These are phyloP conservation scores for Artemisia argyi DNA, from an alignment of 129 eudicot genomes.

Conservation along the genomic window DNA sequence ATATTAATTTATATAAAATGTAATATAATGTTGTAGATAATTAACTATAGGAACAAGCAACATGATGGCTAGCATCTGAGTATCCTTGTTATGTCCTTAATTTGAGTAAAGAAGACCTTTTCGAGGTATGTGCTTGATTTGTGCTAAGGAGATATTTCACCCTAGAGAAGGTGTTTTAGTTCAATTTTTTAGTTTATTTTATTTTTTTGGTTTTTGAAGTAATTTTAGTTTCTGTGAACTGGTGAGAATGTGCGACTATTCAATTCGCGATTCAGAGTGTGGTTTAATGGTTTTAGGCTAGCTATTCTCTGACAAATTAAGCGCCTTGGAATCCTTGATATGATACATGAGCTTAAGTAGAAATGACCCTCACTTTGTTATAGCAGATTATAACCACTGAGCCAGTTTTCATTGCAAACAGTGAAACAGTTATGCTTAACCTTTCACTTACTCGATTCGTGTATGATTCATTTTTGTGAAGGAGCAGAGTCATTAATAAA, in stretches of 20 bases:
- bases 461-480: conserved; percentile 26
- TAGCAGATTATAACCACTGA: neutral
- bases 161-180: too few relatives aligned
- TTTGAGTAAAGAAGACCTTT: too few relatives aligned
- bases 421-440: neutral
- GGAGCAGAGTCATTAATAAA: conserved; percentile 52
- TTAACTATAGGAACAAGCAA: too few relatives aligned
- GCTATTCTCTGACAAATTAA: neutral
- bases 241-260: neutral
- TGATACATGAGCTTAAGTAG: neutral
- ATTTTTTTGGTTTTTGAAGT: neutral
- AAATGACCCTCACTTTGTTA: conserved; percentile 5
- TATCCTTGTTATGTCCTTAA: too few relatives aligned
- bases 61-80: too few relatives aligned
- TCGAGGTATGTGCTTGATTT: too few relatives aligned
- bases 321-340: neutral
- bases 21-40: too few relatives aligned
- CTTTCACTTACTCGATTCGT: conserved; percentile 7
- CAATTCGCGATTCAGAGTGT: neutral
- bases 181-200: too few relatives aligned
- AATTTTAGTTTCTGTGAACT: neutral
- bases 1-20: too few relatives aligned
- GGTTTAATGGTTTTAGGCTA: neutral
- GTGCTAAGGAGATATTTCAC: too few relatives aligned
- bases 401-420: neutral